phyloP scores from a whole-genome alignment of 176 grass and related monocot species.

The Rhipidocladum racemiflorum region DNA sequence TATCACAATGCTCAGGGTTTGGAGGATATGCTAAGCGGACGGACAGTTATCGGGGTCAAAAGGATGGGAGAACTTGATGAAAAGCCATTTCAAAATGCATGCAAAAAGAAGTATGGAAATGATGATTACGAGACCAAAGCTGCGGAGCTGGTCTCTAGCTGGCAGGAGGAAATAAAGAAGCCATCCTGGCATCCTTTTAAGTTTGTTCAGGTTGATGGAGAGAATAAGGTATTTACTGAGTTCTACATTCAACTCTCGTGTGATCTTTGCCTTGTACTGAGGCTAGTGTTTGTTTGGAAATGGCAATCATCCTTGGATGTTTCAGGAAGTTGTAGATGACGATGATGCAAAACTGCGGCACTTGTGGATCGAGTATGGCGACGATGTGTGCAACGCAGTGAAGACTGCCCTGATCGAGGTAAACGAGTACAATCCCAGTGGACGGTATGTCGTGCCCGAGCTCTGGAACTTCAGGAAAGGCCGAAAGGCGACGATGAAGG shows the following conservation, averaged over 20 bases:
- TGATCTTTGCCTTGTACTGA: conserved; percentile 1
- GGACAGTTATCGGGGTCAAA: conserved; percentile 71
- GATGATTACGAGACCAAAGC: conserved; percentile 48
- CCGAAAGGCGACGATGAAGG: conserved; percentile 70
- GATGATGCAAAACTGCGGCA: conserved; percentile 59
- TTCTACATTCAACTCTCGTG: not conserved
- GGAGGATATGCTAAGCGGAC: conserved; percentile 56
- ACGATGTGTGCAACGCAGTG: conserved; percentile 79
- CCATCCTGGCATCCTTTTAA: conserved; percentile 95
- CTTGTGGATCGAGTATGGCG: conserved; percentile 66
- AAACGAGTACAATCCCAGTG: conserved; percentile 81
- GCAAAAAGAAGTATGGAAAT: conserved; percentile 47
- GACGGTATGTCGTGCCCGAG: conserved; percentile 57
- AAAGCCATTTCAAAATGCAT: conserved; percentile 66
- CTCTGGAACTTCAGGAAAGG: conserved; percentile 77
- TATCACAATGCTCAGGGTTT: conserved; percentile 53
- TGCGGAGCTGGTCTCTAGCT: conserved; percentile 49
- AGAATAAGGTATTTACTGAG: conserved; percentile 46
- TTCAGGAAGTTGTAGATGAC: conserved; percentile 69
- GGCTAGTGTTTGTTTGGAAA: conserved; percentile 9
- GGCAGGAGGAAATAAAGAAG: conserved; percentile 94
- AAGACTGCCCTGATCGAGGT: conserved; percentile 65
- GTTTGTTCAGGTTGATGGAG: conserved; percentile 41
- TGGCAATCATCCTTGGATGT: not conserved
- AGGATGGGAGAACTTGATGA: conserved; percentile 88